A percentile compares a stretch with the other conserved stretches of the same genome.
Evolutionary conservation across 129 eudicot species (phyloP).

Genomic region (Escallonia rubra): DNA sequence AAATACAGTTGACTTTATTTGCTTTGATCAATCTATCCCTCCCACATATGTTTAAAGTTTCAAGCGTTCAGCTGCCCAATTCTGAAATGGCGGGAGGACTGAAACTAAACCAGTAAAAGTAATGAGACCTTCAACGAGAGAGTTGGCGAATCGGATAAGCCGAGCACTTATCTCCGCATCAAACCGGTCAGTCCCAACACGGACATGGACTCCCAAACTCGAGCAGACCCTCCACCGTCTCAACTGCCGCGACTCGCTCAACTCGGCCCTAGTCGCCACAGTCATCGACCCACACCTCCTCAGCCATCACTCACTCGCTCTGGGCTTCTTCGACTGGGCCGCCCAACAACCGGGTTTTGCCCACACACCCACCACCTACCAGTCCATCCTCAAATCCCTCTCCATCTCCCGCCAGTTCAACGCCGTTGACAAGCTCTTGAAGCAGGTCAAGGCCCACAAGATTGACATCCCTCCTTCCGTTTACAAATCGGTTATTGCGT

Average conservation of each 20-base stretch:
- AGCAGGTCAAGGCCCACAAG: slow-evolving; percentile 26
- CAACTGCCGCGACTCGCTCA: slow-evolving; percentile 57
- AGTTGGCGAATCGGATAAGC: slow-evolving; percentile 50
- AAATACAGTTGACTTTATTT: too few species aligned
- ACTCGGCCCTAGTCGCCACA: slow-evolving; percentile 48
- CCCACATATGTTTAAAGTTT: too few species aligned
- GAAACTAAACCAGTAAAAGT: too few species aligned
- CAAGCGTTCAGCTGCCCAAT: too few species aligned
- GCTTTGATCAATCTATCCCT: too few species aligned
- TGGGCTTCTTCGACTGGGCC: slow-evolving; percentile 94
- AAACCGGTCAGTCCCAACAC: slow-evolving; percentile 24
- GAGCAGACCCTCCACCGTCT: slow-evolving; percentile 73
- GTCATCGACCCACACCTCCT: slow-evolving; percentile 19
- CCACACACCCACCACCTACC: slow-evolving; percentile 27
- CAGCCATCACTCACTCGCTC: slow-evolving; percentile 71
- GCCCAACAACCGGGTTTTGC: slow-evolving; percentile 79
- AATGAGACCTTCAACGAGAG: slow-evolving; percentile 31
- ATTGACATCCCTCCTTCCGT: slow-evolving; percentile 37
- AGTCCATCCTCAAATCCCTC: slow-evolving; percentile 41
- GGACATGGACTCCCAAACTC: slow-evolving; percentile 57
- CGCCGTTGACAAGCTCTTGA: slow-evolving; percentile 48
- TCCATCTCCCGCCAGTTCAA: slow-evolving; percentile 60
- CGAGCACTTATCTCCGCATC: slow-evolving; percentile 59
- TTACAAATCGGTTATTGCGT: slow-evolving; percentile 36
- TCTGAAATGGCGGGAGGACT: too few species aligned